Percentiles rank a stretch among this genome's conserved stretches.
These are phyloP conservation scores for Dovyalis caffra DNA, from an alignment of 345 rosid species.

Conservation along the genomic window DNA sequence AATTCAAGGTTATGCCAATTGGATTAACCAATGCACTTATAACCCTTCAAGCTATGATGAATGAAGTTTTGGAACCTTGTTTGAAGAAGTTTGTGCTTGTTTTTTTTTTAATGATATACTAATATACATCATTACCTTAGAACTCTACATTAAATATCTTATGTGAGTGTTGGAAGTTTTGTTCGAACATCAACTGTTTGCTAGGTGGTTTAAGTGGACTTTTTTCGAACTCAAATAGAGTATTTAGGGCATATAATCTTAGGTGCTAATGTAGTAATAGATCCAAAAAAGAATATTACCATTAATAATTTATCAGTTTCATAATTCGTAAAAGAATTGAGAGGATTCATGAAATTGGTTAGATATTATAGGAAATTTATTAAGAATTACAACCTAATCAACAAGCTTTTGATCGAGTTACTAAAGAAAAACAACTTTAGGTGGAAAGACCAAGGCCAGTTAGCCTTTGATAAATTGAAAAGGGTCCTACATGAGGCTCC, in stretches of 20 bases:
- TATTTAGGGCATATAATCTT: neutral
- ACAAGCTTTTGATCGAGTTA: neutral
- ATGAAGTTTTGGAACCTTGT: neutral
- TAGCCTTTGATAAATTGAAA: neutral
- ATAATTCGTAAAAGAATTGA: neutral
- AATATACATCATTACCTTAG: neutral
- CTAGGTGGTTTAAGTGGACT: neutral
- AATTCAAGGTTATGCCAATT: neutral
- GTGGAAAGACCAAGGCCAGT: neutral
- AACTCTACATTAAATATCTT: neutral
- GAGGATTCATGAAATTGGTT: neutral
- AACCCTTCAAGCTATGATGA: neutral
- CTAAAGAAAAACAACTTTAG: neutral
- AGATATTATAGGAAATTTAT: neutral
- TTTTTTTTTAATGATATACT: neutral
- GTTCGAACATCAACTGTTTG: neutral
- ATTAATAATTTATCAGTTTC: neutral
- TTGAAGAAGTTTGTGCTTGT: neutral
- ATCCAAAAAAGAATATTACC: neutral
- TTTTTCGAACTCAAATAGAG: neutral
- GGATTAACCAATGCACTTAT: neutral
- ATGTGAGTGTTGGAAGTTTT: fast-evolving
- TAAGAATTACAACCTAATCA: neutral
- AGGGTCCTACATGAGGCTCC: neutral
- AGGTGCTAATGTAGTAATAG: neutral